A percentile compares a stretch with the other conserved stretches of the same genome.
These are phyloP conservation scores for Cladosporium sp. DNA, from an alignment of 2,329 filamentous ascomycete genomes.

Conservation along the genomic window DNA sequence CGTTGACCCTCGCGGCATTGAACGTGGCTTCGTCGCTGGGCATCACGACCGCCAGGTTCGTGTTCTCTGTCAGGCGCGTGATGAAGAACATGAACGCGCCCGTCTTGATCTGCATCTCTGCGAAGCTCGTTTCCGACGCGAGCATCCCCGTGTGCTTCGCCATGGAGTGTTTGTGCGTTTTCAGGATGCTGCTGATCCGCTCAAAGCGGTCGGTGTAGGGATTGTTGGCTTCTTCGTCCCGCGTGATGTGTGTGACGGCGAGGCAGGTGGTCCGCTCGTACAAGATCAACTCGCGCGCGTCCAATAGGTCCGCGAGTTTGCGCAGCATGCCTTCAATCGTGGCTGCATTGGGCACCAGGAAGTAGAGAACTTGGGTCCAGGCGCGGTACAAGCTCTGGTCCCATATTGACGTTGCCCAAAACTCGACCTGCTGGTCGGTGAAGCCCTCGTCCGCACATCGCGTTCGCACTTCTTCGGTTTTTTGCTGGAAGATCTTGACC, in stretches of 20 bases:
- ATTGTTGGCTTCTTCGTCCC: conserved; percentile 66
- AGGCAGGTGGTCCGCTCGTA: conserved; percentile 96
- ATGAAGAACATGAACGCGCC: conserved; percentile 87
- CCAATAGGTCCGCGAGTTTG: conserved; percentile 76
- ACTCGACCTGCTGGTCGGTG: conserved; percentile 59
- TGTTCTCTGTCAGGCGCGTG: conserved; percentile 94
- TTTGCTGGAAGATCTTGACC: conserved; percentile 78
- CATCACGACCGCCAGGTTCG: conserved; percentile 87
- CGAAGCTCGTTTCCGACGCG: conserved; percentile 77
- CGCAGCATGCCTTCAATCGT: conserved; percentile 83
- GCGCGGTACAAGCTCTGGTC: conserved; percentile 97
- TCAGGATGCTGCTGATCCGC: conserved; percentile 93
- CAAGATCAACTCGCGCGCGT: conserved; percentile 88
- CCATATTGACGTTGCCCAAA: conserved; percentile 96
- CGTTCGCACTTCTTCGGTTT: conserved; percentile 69
- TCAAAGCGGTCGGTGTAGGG: conserved; percentile 92
- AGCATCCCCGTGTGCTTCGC: conserved; percentile 72
- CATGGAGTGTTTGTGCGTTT: conserved; percentile 88
- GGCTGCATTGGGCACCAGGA: conserved; percentile 87
- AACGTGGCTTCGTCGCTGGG: conserved; percentile 88
- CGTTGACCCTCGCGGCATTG: conserved; percentile 86
- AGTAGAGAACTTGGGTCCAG: conserved; percentile 97
- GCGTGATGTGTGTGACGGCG: conserved; percentile 88
- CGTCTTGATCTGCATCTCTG: conserved; percentile 75
- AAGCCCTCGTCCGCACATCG: conserved; percentile 62